Evolutionary conservation across 2,329 filamentous ascomycete genomes (phyloP).

Genomic region (Ambrosiella beaveri): DNA sequence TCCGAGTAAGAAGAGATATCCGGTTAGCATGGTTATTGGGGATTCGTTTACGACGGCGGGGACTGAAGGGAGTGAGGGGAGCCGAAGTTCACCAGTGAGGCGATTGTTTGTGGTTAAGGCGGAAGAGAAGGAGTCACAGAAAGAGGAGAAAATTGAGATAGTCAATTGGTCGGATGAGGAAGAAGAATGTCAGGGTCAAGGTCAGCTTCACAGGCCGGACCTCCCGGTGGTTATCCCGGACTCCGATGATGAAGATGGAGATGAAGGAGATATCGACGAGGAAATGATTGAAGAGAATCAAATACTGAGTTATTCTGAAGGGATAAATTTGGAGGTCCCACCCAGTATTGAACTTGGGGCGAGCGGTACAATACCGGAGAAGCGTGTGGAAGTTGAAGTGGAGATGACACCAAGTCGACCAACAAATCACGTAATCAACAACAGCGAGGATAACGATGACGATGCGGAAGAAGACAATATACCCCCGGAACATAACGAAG

Average conservation of each 20-base stretch:
- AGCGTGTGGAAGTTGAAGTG: too few species aligned
- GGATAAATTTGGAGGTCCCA: neutral
- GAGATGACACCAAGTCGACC: neutral
- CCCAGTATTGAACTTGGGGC: too few species aligned
- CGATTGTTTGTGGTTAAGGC: slow-evolving; percentile 8
- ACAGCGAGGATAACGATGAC: neutral
- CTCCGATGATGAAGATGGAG: slow-evolving; percentile 8
- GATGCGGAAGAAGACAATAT: neutral
- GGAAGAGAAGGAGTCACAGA: neutral
- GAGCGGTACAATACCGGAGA: too few species aligned
- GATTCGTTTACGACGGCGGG: slow-evolving; percentile 25
- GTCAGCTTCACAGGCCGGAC: neutral
- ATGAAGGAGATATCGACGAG: neutral
- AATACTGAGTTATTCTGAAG: neutral
- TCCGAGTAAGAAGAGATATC: slow-evolving; percentile 9
- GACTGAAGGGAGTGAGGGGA: neutral
- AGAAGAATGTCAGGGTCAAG: slow-evolving; percentile 3
- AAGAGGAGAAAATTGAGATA: slow-evolving; percentile 9
- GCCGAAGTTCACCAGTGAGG: neutral
- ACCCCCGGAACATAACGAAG: neutral
- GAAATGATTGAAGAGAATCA: slow-evolving; percentile 1
- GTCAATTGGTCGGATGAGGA: slow-evolving; percentile 10
- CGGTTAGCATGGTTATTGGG: slow-evolving; percentile 24
- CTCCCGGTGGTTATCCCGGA: slow-evolving; percentile 12
- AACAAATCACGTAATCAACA: neutral